phyloP scores from a whole-genome alignment of 2,329 filamentous ascomycete species.

The Aureobasidium melanogenum region DNA sequence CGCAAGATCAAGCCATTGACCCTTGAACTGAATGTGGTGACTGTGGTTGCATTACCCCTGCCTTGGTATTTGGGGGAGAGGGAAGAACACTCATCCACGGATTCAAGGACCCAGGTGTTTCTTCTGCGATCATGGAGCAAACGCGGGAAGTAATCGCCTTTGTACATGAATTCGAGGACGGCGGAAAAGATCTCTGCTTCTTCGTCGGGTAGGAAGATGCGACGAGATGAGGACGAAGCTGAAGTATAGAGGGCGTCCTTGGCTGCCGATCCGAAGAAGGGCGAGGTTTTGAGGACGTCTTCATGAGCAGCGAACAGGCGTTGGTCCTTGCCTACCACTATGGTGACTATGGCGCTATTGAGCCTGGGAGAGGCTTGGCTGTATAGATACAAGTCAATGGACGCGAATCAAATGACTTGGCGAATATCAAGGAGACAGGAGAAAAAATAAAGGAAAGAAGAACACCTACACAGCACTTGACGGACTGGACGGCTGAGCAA shows the following conservation, averaged over 20 bases:
- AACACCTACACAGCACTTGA: slow-evolving; percentile 15
- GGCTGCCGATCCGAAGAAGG: slow-evolving; percentile 54
- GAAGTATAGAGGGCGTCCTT: slow-evolving; percentile 15
- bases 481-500: slow-evolving; percentile 50
- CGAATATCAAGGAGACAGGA: background rate
- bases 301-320: slow-evolving; percentile 93
- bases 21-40: slow-evolving; percentile 69
- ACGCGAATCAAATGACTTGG: background rate
- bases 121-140: slow-evolving; percentile 78
- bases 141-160: slow-evolving; percentile 89
- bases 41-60: slow-evolving; percentile 54
- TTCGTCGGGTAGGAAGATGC: slow-evolving; percentile 68
- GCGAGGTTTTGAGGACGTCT: slow-evolving; percentile 77
- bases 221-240: slow-evolving; percentile 58
- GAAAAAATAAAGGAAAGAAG: background rate
- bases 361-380: slow-evolving; percentile 36
- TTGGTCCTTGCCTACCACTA: slow-evolving; percentile 74
- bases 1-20: slow-evolving; percentile 65
- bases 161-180: slow-evolving; percentile 94
- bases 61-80: slow-evolving; percentile 34
- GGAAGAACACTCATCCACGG: slow-evolving; percentile 19
- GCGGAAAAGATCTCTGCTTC: slow-evolving; percentile 91
- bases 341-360: slow-evolving; percentile 70
- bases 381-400: background rate
- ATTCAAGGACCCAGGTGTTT: slow-evolving; percentile 82